Evolutionary conservation across 495 filamentous ascomycete species (phyloP).

Genomic region (Friedmanniomyces simplex): DNA sequence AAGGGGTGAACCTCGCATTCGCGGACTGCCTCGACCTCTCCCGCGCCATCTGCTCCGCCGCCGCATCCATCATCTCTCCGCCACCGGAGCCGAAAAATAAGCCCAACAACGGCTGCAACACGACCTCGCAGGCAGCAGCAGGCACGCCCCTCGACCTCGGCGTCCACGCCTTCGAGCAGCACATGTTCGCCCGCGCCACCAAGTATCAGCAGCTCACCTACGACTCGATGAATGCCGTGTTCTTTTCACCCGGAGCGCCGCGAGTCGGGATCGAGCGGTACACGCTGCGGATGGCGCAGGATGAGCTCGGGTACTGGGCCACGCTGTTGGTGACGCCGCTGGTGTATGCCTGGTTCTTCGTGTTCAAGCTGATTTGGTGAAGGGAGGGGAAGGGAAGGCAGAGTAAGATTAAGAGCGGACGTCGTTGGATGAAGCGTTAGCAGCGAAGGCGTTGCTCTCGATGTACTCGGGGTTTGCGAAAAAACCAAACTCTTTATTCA

Average conservation of each 20-base stretch:
- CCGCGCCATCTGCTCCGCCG: slow-evolving; percentile 12
- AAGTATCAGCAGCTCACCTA: slow-evolving; percentile 18
- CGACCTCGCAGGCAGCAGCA: background rate
- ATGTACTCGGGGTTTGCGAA: too few species aligned
- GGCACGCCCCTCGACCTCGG: slow-evolving; percentile 10
- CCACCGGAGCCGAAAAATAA: background rate
- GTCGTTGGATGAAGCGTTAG: background rate
- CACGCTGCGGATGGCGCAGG: slow-evolving; percentile 9
- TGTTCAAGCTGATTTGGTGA: slow-evolving; percentile 19
- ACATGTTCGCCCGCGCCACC: slow-evolving; percentile 20
- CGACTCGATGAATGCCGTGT: slow-evolving; percentile 24
- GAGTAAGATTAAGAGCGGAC: background rate
- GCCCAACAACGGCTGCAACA: too few species aligned
- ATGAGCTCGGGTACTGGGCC: slow-evolving; percentile 3
- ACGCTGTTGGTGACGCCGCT: slow-evolving; percentile 5
- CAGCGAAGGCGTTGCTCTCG: background rate
- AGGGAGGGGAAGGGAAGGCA: background rate
- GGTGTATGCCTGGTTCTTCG: slow-evolving; percentile 16
- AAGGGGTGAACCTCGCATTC: slow-evolving; percentile 51
- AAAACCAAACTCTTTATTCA: too few species aligned
- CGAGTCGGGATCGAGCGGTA: slow-evolving; percentile 21
- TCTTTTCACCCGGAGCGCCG: slow-evolving; percentile 21
- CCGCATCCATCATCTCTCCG: background rate
- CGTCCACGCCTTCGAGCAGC: slow-evolving; percentile 19
- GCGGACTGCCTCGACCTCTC: slow-evolving; percentile 46